Evolutionary conservation across 306 rosid species (phyloP).

Genomic region (Sesbania bispinosa): DNA sequence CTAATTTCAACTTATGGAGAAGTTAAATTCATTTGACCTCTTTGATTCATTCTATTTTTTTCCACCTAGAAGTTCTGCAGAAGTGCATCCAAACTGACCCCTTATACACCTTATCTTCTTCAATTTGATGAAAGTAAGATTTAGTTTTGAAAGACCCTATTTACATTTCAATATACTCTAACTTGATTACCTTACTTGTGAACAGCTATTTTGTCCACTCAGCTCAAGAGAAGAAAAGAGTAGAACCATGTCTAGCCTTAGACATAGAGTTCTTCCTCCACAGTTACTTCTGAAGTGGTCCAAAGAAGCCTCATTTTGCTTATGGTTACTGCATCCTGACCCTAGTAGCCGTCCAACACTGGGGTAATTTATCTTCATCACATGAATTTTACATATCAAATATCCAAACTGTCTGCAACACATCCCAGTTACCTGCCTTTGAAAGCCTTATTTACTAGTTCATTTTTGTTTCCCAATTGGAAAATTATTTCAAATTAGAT

Average conservation of each 20-base stretch:
- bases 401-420: constrained; percentile 7
- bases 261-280: constrained; percentile 99
- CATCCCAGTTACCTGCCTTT: neutral
- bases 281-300: constrained; percentile 94
- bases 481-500: neutral
- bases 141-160: constrained; percentile 3
- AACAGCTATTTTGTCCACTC: constrained; percentile 86
- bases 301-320: constrained; percentile 95
- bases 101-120: constrained; percentile 24
- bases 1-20: no score
- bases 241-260: constrained; percentile 83
- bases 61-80: no score
- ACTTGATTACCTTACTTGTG: constrained; percentile 39
- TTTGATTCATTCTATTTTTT: no score
- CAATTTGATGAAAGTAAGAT: neutral
- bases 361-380: constrained; percentile 48
- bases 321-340: constrained; percentile 93
- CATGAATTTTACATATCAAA: constrained; percentile 10
- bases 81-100: no score
- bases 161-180: constrained; percentile 28
- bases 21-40: no score
- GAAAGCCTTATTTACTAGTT: neutral
- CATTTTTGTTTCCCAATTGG: neutral
- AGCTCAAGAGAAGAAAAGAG: constrained; percentile 86
- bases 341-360: constrained; percentile 79